Evolutionary conservation across 495 filamentous ascomycete species (phyloP).

Genomic region (Xylaria flabelliformis): DNA sequence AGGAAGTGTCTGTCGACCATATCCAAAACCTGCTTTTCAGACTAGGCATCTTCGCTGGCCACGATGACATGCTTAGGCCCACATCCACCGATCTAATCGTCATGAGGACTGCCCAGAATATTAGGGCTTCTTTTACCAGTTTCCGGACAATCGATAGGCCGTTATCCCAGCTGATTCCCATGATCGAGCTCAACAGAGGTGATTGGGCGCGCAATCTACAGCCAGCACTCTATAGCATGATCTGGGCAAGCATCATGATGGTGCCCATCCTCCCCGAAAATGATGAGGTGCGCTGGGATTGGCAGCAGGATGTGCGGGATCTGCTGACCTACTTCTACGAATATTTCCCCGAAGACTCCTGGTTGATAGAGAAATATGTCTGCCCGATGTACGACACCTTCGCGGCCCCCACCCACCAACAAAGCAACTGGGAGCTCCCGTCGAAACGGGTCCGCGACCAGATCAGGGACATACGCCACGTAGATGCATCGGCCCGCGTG

Average conservation of each 20-base stretch:
- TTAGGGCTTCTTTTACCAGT: conserved; percentile 59
- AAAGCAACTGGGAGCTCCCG: conserved; percentile 39
- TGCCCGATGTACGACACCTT: conserved; percentile 60
- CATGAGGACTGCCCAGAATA: conserved; percentile 79
- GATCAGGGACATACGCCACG: conserved; percentile 39
- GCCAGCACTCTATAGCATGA: conserved; percentile 72
- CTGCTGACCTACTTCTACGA: conserved; percentile 71
- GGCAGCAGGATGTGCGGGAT: conserved; percentile 58
- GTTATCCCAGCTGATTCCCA: conserved; percentile 38
- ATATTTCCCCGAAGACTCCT: conserved; percentile 72
- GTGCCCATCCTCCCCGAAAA: conserved; percentile 47
- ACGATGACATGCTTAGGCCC: conserved; percentile 63
- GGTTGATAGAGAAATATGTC: conserved; percentile 69
- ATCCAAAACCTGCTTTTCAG: conserved; percentile 66
- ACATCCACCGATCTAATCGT: conserved; percentile 70
- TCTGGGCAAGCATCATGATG: conserved; percentile 78
- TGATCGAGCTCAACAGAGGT: conserved; percentile 45
- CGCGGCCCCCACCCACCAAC: conserved; percentile 32
- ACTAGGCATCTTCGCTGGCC: conserved; percentile 65
- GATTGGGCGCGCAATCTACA: conserved; percentile 61
- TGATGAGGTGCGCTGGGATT: conserved; percentile 45
- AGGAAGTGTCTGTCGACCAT: conserved; percentile 66
- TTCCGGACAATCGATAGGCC: conserved; percentile 43
- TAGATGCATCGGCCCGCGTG: conserved; percentile 29
- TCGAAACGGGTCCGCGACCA: conserved; percentile 41